phyloP scores from a whole-genome alignment of 1,284 basidiomycete genomes.

The Naganishia sp. region DNA sequence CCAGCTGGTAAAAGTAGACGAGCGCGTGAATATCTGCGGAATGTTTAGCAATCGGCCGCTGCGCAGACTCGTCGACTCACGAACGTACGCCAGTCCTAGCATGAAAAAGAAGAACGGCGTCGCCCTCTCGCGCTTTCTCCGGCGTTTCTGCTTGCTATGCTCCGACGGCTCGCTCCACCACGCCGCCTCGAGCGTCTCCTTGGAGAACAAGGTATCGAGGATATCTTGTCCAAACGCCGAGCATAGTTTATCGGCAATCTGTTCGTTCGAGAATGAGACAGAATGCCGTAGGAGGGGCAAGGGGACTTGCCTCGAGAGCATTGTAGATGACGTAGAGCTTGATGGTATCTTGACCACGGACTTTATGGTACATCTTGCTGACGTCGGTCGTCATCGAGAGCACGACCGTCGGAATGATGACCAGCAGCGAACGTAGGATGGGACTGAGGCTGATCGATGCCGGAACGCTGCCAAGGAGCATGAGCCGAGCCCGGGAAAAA shows the following conservation, averaged over 20 bases:
- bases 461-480: conserved; percentile 1
- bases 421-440: conserved; percentile 74
- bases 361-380: conserved; percentile 97
- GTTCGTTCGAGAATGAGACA: conserved; percentile 1
- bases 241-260: conserved; percentile 95
- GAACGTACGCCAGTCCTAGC: conserved; percentile 79
- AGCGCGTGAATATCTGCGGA: conserved; percentile 77
- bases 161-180: conserved; percentile 32
- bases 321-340: conserved; percentile 99
- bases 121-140: conserved; percentile 52
- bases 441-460: conserved; percentile 44
- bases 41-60: not conserved
- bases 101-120: conserved; percentile 82
- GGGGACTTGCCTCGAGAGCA: conserved; percentile 73
- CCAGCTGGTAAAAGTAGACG: conserved; percentile 96
- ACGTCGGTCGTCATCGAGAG: conserved; percentile 85
- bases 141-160: conserved; percentile 35
- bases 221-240: conserved; percentile 98
- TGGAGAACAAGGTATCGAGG: conserved; percentile 91
- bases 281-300: not conserved
- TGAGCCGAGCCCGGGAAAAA: too few species aligned
- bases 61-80: conserved; percentile 57
- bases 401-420: conserved; percentile 73
- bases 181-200: conserved; percentile 69
- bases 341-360: conserved; percentile 97